These are phyloP conservation scores for Remersonia thermophila DNA, from an alignment of 2,329 filamentous ascomycete genomes.

Conservation along the genomic window DNA sequence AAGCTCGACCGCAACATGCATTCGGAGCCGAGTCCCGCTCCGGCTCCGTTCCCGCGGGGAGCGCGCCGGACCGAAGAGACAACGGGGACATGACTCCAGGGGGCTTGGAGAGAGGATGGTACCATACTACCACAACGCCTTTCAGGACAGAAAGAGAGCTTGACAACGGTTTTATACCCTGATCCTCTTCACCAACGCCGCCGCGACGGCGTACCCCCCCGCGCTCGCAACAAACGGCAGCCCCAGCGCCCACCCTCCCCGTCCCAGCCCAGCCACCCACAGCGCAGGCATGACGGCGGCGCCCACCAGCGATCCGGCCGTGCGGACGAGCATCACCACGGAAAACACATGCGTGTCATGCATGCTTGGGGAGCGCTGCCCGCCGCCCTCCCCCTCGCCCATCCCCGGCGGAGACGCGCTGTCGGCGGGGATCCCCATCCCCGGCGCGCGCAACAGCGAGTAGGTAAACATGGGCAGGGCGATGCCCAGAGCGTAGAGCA, in stretches of 20 bases:
- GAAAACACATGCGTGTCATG: constrained; percentile 33
- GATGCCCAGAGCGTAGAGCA: constrained; percentile 36
- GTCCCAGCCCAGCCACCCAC: constrained; percentile 33
- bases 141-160: no score
- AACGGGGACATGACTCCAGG: no score
- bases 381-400: not conserved
- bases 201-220: constrained; percentile 25
- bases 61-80: no score
- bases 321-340: constrained; percentile 39
- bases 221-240: constrained; percentile 30
- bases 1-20: no score
- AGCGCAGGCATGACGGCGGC: constrained; percentile 34
- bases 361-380: not conserved
- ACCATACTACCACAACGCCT: no score
- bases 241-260: constrained; percentile 25
- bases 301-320: constrained; percentile 33
- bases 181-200: constrained; percentile 10
- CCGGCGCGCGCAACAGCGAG: constrained; percentile 33
- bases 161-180: not conserved
- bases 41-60: no score
- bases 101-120: no score
- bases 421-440: constrained; percentile 20
- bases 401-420: no score
- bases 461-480: constrained; percentile 38
- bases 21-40: no score